Base-by-base conservation (phyloP, 208 protist species). In the Porcisia deanei region DNA sequence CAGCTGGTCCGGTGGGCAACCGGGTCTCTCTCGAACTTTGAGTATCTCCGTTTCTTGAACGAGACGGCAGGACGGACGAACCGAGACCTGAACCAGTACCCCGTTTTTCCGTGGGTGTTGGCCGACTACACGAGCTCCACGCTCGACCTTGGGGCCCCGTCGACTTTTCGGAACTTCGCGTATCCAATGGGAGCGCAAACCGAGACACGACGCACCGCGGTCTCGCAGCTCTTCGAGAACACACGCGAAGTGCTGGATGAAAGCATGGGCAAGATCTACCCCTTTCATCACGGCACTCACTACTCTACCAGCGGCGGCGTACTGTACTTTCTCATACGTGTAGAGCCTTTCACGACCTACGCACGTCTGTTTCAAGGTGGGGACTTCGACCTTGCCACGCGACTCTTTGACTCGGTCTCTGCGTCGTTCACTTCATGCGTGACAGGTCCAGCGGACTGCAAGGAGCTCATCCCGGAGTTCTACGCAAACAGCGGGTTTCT, bases 271-370 rank as follows among this genome's bases (percentile, higher is more conserved):
- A 76, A 81, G 64, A 78, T 76, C 54, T 85, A 89, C 78, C 91
- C 98, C 14, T 99, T 99, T 81, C 97, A 99, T 79, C 99, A 99
- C 85, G 99, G 98, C 59, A 98, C 98, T n/a, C 99, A 99, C 91
- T 99, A 99, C 82, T 98, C 94, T 4, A 98, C 92, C 3, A 97
- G 98, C 52, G 98, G 89, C 30, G 91, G 94, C 4, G 98, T 99
- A 25, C 84, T 99, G 22, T 97, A 98, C 85, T 99, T 96, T 76
- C 81, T 99, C 14, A 83, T 99, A 8, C 95, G 99, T 47, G 73
- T 98, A 20, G 97, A 99, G 91, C 99, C 99, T 52, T 99, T 99
- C 91, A 95, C 94, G n/a, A 94, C 87, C 18, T 94, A 91, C 73
- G 85, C 87, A 37, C 87, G 88, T 41, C 85, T 95, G 14, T 95